phyloP scores from a whole-genome alignment of 73 alveolate genomes.

The Stentor roeselii region DNA sequence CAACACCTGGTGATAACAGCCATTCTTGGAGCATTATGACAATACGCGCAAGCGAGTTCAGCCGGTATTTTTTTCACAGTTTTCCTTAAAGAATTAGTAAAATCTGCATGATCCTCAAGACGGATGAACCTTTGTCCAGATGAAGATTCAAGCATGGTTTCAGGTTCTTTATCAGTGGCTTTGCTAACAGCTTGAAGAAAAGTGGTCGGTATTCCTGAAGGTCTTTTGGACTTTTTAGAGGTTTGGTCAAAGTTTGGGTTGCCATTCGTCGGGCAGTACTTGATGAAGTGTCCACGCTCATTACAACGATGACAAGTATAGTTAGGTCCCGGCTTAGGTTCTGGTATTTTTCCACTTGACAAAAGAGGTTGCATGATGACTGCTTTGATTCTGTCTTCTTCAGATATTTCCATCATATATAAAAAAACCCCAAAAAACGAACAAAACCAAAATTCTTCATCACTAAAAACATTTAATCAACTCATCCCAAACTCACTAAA shows the following conservation, averaged over 20 bases:
- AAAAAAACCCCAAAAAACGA: not conserved
- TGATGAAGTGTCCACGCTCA: slow-evolving; percentile 51
- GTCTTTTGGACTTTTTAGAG: not conserved
- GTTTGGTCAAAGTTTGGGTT: slow-evolving; percentile 55
- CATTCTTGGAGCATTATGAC: not conserved
- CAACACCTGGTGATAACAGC: slow-evolving; percentile 26
- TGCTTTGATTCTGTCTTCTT: slow-evolving; percentile 21
- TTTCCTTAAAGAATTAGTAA: not conserved
- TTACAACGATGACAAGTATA: slow-evolving; percentile 60
- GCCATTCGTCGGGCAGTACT: slow-evolving; percentile 62
- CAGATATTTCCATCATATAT: not conserved
- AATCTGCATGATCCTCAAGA: slow-evolving; percentile 25
- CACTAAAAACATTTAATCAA: no score
- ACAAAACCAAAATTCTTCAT: no score
- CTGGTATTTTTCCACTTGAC: not conserved
- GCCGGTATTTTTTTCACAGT: not conserved
- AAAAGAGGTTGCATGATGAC: slow-evolving; percentile 26
- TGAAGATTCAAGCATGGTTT: not conserved
- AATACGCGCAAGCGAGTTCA: not conserved
- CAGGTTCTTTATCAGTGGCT: not conserved
- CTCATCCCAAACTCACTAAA: no score
- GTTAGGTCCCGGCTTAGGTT: slow-evolving; percentile 24
- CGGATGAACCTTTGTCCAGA: slow-evolving; percentile 1
- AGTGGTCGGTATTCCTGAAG: slow-evolving; percentile 25
- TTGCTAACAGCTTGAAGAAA: slow-evolving; percentile 5